Evolutionary conservation across 2,329 filamentous ascomycete genomes (phyloP).

Genomic region (Lecanicillium sp.): DNA sequence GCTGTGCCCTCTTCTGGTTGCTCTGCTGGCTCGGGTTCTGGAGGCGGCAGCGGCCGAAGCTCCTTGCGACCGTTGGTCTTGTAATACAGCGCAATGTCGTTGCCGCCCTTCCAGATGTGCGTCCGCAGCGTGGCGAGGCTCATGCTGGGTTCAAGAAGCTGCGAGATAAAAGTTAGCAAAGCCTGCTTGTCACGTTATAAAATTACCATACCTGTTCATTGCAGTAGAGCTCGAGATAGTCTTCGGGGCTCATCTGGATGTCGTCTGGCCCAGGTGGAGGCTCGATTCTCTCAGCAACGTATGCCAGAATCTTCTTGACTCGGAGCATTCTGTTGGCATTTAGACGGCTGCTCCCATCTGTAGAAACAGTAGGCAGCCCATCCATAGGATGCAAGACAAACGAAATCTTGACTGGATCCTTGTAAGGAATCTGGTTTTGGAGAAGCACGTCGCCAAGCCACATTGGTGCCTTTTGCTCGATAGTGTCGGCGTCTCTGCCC

Average conservation of each 20-base stretch:
- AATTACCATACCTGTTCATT: conserved; percentile 63
- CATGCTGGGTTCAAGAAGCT: conserved; percentile 72
- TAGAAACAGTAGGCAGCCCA: conserved; percentile 62
- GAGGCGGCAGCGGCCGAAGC: conserved; percentile 28
- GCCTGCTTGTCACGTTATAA: background rate
- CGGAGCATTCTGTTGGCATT: conserved; percentile 97
- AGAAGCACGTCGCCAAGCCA: conserved; percentile 89
- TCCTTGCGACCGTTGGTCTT: conserved; percentile 81
- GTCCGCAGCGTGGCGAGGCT: conserved; percentile 88
- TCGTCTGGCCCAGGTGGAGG: conserved; percentile 50
- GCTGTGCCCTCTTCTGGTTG: background rate
- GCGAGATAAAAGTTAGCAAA: background rate
- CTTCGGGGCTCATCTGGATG: conserved; percentile 65
- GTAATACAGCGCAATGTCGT: conserved; percentile 85
- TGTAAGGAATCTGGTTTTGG: conserved; percentile 70
- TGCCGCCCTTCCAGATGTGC: conserved; percentile 91
- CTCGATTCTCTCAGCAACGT: conserved; percentile 88
- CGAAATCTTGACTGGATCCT: conserved; percentile 94
- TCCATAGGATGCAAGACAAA: conserved; percentile 82
- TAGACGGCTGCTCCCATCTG: conserved; percentile 78
- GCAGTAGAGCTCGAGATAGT: conserved; percentile 92
- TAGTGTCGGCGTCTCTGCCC: conserved; percentile 67
- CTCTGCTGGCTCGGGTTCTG: conserved; percentile 12
- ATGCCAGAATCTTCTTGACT: conserved; percentile 87
- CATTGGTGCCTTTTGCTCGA: conserved; percentile 80